These are phyloP conservation scores for Musa itinerans DNA, from an alignment of 176 grass and related monocot species.

Conservation along the genomic window DNA sequence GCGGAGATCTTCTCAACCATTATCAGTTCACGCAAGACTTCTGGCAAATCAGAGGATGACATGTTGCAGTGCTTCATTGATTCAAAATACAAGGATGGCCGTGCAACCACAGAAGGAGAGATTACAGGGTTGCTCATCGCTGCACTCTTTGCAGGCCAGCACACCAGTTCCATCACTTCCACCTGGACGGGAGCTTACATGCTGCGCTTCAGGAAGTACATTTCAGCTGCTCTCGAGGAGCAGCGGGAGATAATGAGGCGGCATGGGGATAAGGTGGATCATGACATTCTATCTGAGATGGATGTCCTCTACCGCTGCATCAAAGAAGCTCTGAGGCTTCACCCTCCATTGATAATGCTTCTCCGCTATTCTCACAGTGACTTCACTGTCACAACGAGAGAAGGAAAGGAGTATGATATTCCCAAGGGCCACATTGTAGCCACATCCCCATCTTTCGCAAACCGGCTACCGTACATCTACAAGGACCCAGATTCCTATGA, in stretches of 20 bases:
- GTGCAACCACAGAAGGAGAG: constrained; percentile 63
- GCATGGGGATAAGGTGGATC: constrained; percentile 71
- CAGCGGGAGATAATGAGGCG: constrained; percentile 73
- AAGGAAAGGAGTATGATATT: constrained; percentile 74
- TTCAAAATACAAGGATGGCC: constrained; percentile 93
- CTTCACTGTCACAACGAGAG: constrained; percentile 71
- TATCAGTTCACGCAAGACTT: constrained; percentile 80
- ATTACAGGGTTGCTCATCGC: constrained; percentile 85
- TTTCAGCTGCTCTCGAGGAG: constrained; percentile 61
- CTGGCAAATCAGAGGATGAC: constrained; percentile 65
- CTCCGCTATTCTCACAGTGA: constrained; percentile 73
- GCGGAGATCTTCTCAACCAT: constrained; percentile 80
- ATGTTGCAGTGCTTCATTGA: constrained; percentile 99
- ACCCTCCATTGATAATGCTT: constrained; percentile 86
- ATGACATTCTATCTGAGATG: constrained; percentile 95
- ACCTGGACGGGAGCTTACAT: constrained; percentile 96
- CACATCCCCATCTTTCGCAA: constrained; percentile 77
- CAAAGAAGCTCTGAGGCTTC: constrained; percentile 89
- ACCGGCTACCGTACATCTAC: constrained; percentile 75
- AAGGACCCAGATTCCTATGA: constrained; percentile 78
- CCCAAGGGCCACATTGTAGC: constrained; percentile 96
- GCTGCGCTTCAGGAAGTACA: constrained; percentile 57
- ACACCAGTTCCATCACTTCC: constrained; percentile 95
- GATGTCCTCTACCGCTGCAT: constrained; percentile 92
- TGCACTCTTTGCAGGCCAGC: constrained; percentile 88